Evolutionary conservation across 1,139 yeast species (phyloP), one percentile per base, ranked within the genome.

Genomic region (Geotrichum bryndzae): DNA sequence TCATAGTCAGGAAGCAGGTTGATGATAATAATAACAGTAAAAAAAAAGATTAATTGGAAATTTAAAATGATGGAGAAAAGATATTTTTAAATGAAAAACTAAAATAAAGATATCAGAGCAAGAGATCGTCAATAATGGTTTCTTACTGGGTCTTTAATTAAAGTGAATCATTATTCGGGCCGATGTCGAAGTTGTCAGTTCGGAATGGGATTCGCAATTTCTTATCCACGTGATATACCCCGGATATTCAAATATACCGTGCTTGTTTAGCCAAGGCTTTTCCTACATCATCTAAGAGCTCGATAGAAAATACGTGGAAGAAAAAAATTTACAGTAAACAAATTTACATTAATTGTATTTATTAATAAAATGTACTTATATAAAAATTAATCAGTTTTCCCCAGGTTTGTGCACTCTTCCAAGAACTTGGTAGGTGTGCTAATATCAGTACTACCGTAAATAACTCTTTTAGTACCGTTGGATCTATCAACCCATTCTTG

Each of bases 371-470:
- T 25, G 15, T 50, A 25, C 29, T n/a, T 25, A n/a, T 50, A 50
- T 50, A n/a, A 25, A 48, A 25, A n/a, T 41, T 54, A 46, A 23
- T 50, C 58, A 22, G 53, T 48, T 31, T 55, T 63, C 25, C 88
- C 91, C 63, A 88, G 79, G 59, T 76, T 78, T 13, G 83, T 79
- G 71, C 95, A 84, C 72, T 94, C 97, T 55, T 80, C 75, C 66
- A 94, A 78, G 71, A 95, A 95, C 60, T 83, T 86, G 18, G 77
- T 76, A 1, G 99, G 96, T 1, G 96, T 86, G 53, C 86, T 77
- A 54, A 94, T 83, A 67, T 84, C 86, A 1, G 97, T 90, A 68
- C 96, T 85, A 48, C 99, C 99, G 73, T 94, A 95, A 27, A 87
- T 83, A 51, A 95, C 88, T 59, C 66, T 75, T 69, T 72, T 76